Conservation (phyloP, 1,139 yeast species). For the Geotrichum klebahnii region DNA sequence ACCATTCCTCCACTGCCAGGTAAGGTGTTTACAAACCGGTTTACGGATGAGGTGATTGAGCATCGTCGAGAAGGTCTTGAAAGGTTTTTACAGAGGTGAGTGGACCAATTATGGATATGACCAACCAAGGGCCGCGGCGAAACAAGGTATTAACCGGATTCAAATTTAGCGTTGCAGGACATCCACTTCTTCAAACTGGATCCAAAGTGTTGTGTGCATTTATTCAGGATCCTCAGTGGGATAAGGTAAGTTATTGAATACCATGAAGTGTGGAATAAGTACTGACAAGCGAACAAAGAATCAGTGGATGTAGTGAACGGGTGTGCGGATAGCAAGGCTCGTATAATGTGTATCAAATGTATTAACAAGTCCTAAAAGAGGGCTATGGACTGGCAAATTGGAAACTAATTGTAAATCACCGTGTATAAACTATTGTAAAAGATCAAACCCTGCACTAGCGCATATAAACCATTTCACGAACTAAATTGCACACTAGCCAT, state of each 20-base stretch:
- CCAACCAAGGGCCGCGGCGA: too few relatives aligned
- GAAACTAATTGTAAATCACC: too few relatives aligned
- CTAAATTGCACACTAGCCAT: too few relatives aligned
- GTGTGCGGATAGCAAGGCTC: too few relatives aligned
- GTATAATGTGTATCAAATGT: too few relatives aligned
- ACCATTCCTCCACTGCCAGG: conserved; percentile 87
- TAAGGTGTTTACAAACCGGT: conserved; percentile 67
- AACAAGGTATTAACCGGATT: too few relatives aligned
- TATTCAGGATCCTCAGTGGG: conserved; percentile 86
- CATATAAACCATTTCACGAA: too few relatives aligned
- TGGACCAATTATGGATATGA: background rate
- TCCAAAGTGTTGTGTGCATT: conserved; percentile 77
- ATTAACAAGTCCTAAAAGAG: too few relatives aligned
- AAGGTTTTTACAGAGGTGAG: conserved; percentile 57
- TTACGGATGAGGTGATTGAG: conserved; percentile 79
- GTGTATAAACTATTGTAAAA: too few relatives aligned
- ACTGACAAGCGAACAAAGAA: background rate
- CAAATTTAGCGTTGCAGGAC: conserved; percentile 76
- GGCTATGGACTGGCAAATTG: too few relatives aligned
- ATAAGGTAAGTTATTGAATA: conserved; percentile 44
- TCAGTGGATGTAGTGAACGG: too few relatives aligned
- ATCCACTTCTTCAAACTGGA: conserved; percentile 88
- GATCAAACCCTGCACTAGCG: too few relatives aligned
- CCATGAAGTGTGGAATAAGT: background rate
- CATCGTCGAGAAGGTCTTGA: conserved; percentile 80